Evolutionary conservation across 169 alveolate species (phyloP), one percentile per base, ranked within the genome.

Genomic region (Eimeria zaria): DNA sequence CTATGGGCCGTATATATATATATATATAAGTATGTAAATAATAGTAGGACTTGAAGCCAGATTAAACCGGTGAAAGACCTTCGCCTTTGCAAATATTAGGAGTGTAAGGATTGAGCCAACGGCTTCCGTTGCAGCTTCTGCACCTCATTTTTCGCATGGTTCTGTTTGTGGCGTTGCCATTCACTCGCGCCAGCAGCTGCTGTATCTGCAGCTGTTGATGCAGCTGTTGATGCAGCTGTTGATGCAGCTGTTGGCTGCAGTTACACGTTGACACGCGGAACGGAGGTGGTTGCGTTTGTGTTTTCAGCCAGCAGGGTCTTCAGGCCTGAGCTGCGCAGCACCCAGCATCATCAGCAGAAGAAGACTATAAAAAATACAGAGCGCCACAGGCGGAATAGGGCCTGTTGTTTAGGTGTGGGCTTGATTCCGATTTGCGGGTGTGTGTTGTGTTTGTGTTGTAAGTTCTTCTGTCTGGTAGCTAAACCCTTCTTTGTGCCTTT

Each of bases 251-350:
- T 51, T 73, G 64, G 67, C 4, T 22, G 36, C 64, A 46, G 69
- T 36, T 55, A 85, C 60, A 85, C 80, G 80, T 85, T 80, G 27
- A 60, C 93, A 20, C 46, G 60, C 64, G 93, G 93, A 46, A 36
- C 8, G 60, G 60, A 36, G 16, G 46, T 39, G 93, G 93, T 73
- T 20, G 93, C 80, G 81, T 85, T 60, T 7, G 58, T n/a, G 81
- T 85, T 24, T 62, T 85, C 93, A 41, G 80, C 81, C 24, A 85
- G 58, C 30, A 85, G 93, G 93, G 64, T 39, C 20, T 85, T 85
- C 18, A 85, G 93, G 46, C 93, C 93, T 39, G 93, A 85, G 39
- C 93, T 85, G 93, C 80, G 67, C 58, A 41, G 0, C 55, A 41
- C 55, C 39, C 81, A 83, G 30, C n/a, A 51, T 16, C 24, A 27